These are phyloP conservation scores for Pugionium dolabratum DNA, from an alignment of 345 rosid species.

Conservation along the genomic window DNA sequence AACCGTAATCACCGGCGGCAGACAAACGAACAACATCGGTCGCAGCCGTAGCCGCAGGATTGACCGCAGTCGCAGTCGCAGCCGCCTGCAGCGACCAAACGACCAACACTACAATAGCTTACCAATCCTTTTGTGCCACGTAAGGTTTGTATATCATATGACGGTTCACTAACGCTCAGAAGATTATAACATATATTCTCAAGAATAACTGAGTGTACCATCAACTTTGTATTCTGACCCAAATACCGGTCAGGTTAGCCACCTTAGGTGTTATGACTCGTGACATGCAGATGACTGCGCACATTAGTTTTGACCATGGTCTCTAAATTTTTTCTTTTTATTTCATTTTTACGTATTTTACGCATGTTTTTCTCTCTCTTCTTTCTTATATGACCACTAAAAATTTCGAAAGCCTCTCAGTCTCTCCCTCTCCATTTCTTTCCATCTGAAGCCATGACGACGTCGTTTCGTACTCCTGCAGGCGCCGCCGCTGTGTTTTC, in stretches of 20 bases:
- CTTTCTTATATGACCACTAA: constrained; percentile 27
- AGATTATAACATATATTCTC: background rate
- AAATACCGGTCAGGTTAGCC: constrained; percentile 39
- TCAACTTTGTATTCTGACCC: background rate
- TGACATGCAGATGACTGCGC: constrained; percentile 51
- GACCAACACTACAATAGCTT: background rate
- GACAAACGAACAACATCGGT: too few relatives aligned
- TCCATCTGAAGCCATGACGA: constrained; percentile 45
- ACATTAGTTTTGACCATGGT: constrained; percentile 37
- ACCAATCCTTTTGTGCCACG: constrained; percentile 17
- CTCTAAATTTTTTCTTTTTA: background rate
- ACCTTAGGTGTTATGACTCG: background rate
- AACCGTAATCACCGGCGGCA: too few relatives aligned
- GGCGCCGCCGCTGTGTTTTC: constrained; percentile 39
- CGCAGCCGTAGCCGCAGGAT: too few relatives aligned
- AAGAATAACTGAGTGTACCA: too few relatives aligned
- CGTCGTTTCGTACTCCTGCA: constrained; percentile 62
- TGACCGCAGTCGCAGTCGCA: too few relatives aligned
- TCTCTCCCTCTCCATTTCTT: constrained; percentile 15
- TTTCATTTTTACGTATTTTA: background rate
- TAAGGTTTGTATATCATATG: background rate
- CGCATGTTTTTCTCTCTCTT: background rate
- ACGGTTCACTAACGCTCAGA: background rate
- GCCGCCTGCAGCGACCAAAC: too few relatives aligned
- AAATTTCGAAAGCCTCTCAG: constrained; percentile 4